Conservation (phyloP, 192 early-diverging fungal species). For the Entophlyctis helioformis region DNA sequence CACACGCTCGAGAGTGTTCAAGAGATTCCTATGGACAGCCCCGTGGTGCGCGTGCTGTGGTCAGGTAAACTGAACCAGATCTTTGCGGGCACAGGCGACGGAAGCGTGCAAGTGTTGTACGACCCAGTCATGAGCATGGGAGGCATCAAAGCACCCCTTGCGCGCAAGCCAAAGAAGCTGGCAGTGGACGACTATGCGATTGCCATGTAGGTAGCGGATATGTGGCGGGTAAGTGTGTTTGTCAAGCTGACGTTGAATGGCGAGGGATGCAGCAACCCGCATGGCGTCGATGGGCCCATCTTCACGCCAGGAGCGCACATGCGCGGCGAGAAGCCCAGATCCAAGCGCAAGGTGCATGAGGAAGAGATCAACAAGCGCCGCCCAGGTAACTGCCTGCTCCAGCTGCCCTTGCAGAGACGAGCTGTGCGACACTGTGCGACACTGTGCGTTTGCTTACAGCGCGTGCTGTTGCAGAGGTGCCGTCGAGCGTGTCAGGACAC, state of each 20-base stretch:
- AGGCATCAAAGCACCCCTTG: conserved; percentile 61
- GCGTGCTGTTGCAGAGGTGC: too few relatives aligned
- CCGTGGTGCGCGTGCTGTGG: conserved; percentile 73
- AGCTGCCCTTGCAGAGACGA: too few relatives aligned
- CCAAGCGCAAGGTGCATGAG: background rate
- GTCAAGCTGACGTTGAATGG: too few relatives aligned
- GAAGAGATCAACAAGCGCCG: background rate
- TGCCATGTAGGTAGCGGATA: conserved; percentile 3
- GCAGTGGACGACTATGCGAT: conserved; percentile 25
- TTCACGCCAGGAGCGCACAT: background rate
- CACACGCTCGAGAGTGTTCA: conserved; percentile 38
- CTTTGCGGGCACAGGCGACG: conserved; percentile 62
- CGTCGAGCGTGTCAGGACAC: too few relatives aligned
- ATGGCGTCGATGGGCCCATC: background rate
- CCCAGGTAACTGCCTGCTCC: too few relatives aligned
- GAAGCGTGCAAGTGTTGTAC: conserved; percentile 65
- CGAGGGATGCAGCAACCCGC: conserved; percentile 4
- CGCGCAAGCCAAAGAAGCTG: conserved; percentile 52
- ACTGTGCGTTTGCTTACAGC: too few relatives aligned
- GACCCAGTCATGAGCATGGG: conserved; percentile 49
- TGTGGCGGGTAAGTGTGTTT: background rate
- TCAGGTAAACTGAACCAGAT: conserved; percentile 83
- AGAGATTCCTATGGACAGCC: conserved; percentile 30
- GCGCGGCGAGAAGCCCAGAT: background rate
- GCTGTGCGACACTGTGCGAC: too few relatives aligned